A percentile compares a stretch with the other conserved stretches of the same genome.
phyloP scores from a whole-genome alignment of 768 basidiomycete genomes.

The Russula lepida region DNA sequence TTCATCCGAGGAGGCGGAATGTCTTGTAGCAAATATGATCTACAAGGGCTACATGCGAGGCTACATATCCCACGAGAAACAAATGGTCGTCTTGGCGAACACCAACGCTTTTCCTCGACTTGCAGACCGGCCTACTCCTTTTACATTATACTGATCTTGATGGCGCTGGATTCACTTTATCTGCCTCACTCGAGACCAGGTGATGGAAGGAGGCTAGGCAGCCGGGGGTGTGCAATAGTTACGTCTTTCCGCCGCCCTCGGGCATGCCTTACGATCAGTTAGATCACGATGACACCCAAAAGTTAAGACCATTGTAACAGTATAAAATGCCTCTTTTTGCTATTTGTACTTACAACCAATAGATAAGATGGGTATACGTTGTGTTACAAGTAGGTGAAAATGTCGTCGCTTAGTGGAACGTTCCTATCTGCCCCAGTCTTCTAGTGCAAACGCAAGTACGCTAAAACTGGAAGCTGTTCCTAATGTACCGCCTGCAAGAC shows the following conservation, averaged over 20 bases:
- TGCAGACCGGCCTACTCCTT: constrained; percentile 53
- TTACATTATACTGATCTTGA: constrained; percentile 24
- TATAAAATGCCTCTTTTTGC: neutral
- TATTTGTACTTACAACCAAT: neutral
- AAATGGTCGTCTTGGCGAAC: constrained; percentile 83
- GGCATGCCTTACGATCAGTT: neutral
- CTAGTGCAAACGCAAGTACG: constrained; percentile 64
- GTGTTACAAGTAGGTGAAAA: neutral
- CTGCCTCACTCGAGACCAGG: neutral
- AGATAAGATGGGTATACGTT: neutral
- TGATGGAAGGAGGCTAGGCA: neutral
- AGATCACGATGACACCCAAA: neutral
- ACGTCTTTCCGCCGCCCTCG: neutral
- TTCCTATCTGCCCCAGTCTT: constrained; percentile 59
- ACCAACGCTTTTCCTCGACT: constrained; percentile 74
- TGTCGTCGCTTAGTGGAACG: neutral
- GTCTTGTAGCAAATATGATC: constrained; percentile 91
- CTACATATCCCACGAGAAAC: constrained; percentile 93
- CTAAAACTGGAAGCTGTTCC: constrained; percentile 59
- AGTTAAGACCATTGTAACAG: neutral
- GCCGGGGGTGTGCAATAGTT: neutral
- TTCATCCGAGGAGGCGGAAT: constrained; percentile 79
- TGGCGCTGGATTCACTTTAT: neutral
- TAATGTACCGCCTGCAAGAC: constrained; percentile 50
- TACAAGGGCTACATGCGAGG: constrained; percentile 89